Evolutionary conservation across 73 alveolate species (phyloP).

Genomic region (Loxodes magnus): DNA sequence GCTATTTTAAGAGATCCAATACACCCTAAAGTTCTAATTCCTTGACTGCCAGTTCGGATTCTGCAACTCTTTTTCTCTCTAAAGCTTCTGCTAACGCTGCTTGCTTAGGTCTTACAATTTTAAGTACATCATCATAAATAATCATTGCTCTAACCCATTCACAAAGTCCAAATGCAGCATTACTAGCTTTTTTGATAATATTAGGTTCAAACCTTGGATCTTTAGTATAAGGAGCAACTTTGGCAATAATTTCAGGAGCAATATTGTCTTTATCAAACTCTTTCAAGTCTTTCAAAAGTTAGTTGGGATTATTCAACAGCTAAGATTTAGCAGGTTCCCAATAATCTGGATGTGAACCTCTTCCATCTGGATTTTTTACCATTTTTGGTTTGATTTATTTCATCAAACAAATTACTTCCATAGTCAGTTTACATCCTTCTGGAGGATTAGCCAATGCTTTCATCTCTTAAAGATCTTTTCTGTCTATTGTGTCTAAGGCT

Average conservation of each 20-base stretch:
- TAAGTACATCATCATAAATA: constrained; percentile 67
- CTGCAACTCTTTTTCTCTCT: constrained; percentile 78
- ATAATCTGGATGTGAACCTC: constrained; percentile 70
- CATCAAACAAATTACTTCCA: constrained; percentile 81
- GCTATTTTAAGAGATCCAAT: constrained; percentile 58
- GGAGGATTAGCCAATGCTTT: constrained; percentile 74
- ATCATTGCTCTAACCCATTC: constrained; percentile 85
- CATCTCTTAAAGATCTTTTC: constrained; percentile 65
- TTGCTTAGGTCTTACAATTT: constrained; percentile 95
- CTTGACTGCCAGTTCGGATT: constrained; percentile 72
- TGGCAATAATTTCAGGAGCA: constrained; percentile 38
- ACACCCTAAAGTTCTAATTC: constrained; percentile 74
- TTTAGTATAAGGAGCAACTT: constrained; percentile 37
- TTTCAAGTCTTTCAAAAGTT: constrained; percentile 37
- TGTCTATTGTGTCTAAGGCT: constrained; percentile 84
- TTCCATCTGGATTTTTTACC: constrained; percentile 58
- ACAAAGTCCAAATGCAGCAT: constrained; percentile 73
- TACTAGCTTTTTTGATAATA: constrained; percentile 58
- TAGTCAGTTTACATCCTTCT: constrained; percentile 65
- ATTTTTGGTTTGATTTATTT: constrained; percentile 67
- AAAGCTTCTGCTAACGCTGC: constrained; percentile 93
- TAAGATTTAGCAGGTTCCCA: constrained; percentile 76
- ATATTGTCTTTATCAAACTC: constrained; percentile 54
- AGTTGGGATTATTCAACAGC: constrained; percentile 25
- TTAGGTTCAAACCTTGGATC: constrained; percentile 54